phyloP scores from a whole-genome alignment of 2,329 filamentous ascomycete genomes.

The Xylaria sp. region DNA sequence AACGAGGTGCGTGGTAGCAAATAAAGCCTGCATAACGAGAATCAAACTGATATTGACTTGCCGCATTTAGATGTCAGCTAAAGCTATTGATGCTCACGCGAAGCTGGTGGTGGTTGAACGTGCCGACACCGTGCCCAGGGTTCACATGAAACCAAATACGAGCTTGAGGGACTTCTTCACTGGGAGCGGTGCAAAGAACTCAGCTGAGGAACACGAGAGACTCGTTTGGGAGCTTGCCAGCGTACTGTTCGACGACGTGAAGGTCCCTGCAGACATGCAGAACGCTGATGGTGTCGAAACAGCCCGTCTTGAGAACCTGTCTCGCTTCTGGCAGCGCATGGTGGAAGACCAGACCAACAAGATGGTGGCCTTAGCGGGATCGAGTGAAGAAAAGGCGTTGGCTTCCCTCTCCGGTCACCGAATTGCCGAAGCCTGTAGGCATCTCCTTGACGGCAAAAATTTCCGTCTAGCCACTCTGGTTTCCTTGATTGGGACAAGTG shows the following conservation, averaged over 20 bases:
- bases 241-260: slow-evolving; percentile 79
- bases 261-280: slow-evolving; percentile 46
- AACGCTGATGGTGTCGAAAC: slow-evolving; percentile 40
- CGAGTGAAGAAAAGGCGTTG: slow-evolving; percentile 81
- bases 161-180: slow-evolving; percentile 53
- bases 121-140: slow-evolving; percentile 62
- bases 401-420: slow-evolving; percentile 78
- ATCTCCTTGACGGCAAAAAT: slow-evolving; percentile 74
- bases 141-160: slow-evolving; percentile 49
- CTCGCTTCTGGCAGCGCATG: slow-evolving; percentile 66
- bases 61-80: slow-evolving; percentile 53
- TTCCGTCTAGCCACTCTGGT: slow-evolving; percentile 84
- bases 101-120: slow-evolving; percentile 56
- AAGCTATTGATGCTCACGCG: slow-evolving; percentile 58
- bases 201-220: slow-evolving; percentile 64
- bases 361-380: slow-evolving; percentile 60
- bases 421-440: slow-evolving; percentile 79
- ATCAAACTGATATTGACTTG: slow-evolving; percentile 29
- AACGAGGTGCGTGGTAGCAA: slow-evolving; percentile 48
- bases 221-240: slow-evolving; percentile 84
- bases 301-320: slow-evolving; percentile 65
- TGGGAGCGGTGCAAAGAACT: slow-evolving; percentile 39
- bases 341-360: slow-evolving; percentile 62
- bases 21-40: not conserved
- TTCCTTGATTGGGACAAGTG: slow-evolving; percentile 76